Conservation (phyloP, 108 stramenopile species). For the Pseudonitzschia pungens region DNA sequence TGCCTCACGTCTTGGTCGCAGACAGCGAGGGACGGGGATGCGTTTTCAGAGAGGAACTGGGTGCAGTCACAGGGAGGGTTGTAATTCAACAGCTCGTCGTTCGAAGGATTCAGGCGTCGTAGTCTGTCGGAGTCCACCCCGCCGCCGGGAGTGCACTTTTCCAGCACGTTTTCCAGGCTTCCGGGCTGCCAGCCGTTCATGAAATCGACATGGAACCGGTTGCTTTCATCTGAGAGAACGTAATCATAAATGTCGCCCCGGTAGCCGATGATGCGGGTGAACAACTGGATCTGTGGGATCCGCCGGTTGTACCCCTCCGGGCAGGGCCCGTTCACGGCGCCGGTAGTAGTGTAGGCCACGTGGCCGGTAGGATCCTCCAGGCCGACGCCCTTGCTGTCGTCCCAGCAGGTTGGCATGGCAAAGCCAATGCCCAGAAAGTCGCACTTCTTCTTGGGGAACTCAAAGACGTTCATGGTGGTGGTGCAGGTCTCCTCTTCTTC, state of each 20-base stretch:
- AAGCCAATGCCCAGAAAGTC: not conserved
- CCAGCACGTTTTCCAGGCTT: constrained; percentile 30
- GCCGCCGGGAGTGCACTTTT: constrained; percentile 21
- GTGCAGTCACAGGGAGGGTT: constrained; percentile 29
- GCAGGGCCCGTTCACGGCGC: constrained; percentile 29
- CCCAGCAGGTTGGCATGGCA: constrained; percentile 39
- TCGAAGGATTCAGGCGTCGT: too few relatives aligned
- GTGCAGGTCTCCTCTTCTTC: constrained; percentile 9
- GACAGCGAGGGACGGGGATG: constrained; percentile 1
- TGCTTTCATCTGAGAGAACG: constrained; percentile 18
- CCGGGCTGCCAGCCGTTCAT: constrained; percentile 35
- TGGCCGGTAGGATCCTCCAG: constrained; percentile 22
- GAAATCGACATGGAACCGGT: constrained; percentile 15
- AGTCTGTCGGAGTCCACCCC: too few relatives aligned
- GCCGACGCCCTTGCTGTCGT: constrained; percentile 11
- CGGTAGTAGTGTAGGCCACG: constrained; percentile 33
- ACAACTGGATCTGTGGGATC: constrained; percentile 37
- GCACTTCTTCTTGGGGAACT: not conserved
- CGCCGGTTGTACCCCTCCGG: constrained; percentile 20
- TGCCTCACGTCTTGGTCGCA: constrained; percentile 32
- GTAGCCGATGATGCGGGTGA: constrained; percentile 32
- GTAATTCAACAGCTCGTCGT: too few relatives aligned
- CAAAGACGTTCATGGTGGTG: not conserved
- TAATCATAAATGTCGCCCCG: constrained; percentile 3
- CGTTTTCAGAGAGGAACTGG: constrained; percentile 23